phyloP scores from a whole-genome alignment of 1,284 basidiomycete species.

The Coniferiporia sulphurascens region DNA sequence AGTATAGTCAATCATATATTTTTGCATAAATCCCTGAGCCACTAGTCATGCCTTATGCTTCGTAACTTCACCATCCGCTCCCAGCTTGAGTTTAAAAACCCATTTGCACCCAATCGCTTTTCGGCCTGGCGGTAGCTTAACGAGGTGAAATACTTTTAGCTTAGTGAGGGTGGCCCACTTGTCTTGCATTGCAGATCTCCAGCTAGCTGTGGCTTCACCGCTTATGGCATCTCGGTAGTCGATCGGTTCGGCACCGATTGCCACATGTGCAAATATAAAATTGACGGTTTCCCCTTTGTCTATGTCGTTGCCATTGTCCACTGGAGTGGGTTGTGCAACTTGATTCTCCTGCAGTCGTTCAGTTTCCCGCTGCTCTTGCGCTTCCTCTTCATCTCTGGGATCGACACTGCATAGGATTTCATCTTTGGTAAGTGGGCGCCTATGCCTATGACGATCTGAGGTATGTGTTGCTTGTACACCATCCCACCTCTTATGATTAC shows the following conservation, averaged over 20 bases:
- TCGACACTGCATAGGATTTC: too few relatives aligned
- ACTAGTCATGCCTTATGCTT: slow-evolving; percentile 34
- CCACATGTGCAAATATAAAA: neutral
- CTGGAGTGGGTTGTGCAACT: too few relatives aligned
- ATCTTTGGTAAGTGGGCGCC: too few relatives aligned
- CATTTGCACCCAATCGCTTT: neutral
- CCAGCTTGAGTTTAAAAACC: neutral
- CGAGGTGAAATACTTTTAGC: neutral
- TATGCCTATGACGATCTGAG: too few relatives aligned
- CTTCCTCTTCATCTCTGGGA: too few relatives aligned
- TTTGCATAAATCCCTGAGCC: slow-evolving; percentile 37
- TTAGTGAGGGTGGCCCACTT: neutral
- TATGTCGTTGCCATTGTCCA: too few relatives aligned
- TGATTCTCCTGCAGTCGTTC: too few relatives aligned
- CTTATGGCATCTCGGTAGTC: neutral
- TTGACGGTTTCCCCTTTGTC: too few relatives aligned
- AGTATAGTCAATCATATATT: slow-evolving; percentile 35
- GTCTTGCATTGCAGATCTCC: neutral
- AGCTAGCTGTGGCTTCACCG: neutral
- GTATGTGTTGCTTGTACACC: too few relatives aligned
- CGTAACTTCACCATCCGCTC: neutral
- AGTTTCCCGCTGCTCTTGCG: too few relatives aligned
- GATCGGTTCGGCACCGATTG: neutral
- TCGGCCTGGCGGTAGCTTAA: neutral
- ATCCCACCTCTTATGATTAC: too few relatives aligned